Evolutionary conservation across 768 basidiomycete species (phyloP), one percentile per base, ranked within the genome.

Genomic region (Rhodosporidiobolus odoratus): DNA sequence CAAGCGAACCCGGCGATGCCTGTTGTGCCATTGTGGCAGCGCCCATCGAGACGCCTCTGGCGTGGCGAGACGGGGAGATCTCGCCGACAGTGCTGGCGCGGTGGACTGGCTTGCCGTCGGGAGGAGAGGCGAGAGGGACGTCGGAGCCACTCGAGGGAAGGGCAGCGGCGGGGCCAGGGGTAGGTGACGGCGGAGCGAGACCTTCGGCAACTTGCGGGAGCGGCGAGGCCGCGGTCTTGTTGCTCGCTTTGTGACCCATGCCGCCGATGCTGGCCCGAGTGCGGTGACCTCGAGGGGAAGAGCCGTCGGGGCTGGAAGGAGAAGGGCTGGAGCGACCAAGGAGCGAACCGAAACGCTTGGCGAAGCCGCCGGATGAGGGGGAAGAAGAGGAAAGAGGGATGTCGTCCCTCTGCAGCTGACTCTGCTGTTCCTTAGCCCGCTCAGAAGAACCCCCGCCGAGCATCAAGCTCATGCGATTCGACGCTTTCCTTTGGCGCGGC

Each of bases 301-400:
- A 13, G 15, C 32, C 54, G 21, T 15, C 25, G 10, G 17, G 16
- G 8, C 37, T 16, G 30, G 47, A 23, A 1, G 56, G 34, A 0
- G 47, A 4, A 1, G 63, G 56, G 16, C 47, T 30, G n/a, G 69
- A 69, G 2, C 75, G 61, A 30, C 75, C 75, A 45, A 78, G 73
- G 32, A 78, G 73, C 19, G 76, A 76, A 16, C 77, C 71, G 66
- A 78, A 78, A 27, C 78, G 62, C 2, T 69, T 35, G 0, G 71
- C 78, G 65, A 78, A 72, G 19, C 62, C 60, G 27, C 72, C 63
- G 15, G 61, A 30, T 62, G 71, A 65, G 23, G 72, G 12, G 57
- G 69, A 37, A 37, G 59, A 41, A 47, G 75, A 50, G 15, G 48
- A 30, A 38, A 75, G 43, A 34, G 59, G 77, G 53, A 69, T 47